phyloP scores from a whole-genome alignment of 495 filamentous ascomycete species.

The Aspergillus cristatus region DNA sequence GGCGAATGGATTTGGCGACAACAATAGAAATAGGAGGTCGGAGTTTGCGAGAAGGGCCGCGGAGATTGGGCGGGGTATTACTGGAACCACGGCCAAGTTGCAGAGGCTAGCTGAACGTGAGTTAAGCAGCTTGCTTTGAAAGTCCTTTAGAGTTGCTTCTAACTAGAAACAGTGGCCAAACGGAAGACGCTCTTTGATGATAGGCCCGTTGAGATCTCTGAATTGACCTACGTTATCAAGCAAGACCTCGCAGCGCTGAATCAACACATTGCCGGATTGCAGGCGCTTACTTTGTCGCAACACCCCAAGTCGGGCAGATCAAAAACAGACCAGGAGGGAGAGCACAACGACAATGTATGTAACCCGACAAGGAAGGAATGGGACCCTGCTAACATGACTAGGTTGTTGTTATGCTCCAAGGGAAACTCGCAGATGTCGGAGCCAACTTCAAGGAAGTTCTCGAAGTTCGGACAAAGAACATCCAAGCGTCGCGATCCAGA shows the following conservation, averaged over 20 bases:
- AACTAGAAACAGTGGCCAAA: conserved; percentile 83
- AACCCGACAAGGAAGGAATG: not conserved
- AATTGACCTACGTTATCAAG: conserved; percentile 93
- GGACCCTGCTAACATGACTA: conserved; percentile 18
- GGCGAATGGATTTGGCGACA: conserved; percentile 53
- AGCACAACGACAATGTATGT: conserved; percentile 88
- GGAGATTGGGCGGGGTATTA: conserved; percentile 84
- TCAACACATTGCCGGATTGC: conserved; percentile 71
- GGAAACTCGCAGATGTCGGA: conserved; percentile 87
- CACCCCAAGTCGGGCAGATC: conserved; percentile 52
- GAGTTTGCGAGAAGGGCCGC: conserved; percentile 88
- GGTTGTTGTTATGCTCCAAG: conserved; percentile 83
- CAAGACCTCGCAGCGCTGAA: conserved; percentile 90
- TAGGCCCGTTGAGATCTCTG: conserved; percentile 89
- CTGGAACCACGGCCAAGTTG: conserved; percentile 86
- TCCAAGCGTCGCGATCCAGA: conserved; percentile 81
- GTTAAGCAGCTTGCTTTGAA: conserved; percentile 18
- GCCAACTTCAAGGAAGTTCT: conserved; percentile 96
- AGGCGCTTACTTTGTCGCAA: conserved; percentile 61
- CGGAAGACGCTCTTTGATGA: conserved; percentile 97
- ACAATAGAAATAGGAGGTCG: conserved; percentile 43
- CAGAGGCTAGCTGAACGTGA: conserved; percentile 80
- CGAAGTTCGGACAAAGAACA: conserved; percentile 95
- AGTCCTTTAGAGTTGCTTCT: too few relatives aligned
- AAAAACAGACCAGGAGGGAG: conserved; percentile 71